A percentile compares a stretch with the other conserved stretches of the same genome.
Conservation (phyloP, 805 yeast genomes). For the Metschnikowia amazonensis region DNA sequence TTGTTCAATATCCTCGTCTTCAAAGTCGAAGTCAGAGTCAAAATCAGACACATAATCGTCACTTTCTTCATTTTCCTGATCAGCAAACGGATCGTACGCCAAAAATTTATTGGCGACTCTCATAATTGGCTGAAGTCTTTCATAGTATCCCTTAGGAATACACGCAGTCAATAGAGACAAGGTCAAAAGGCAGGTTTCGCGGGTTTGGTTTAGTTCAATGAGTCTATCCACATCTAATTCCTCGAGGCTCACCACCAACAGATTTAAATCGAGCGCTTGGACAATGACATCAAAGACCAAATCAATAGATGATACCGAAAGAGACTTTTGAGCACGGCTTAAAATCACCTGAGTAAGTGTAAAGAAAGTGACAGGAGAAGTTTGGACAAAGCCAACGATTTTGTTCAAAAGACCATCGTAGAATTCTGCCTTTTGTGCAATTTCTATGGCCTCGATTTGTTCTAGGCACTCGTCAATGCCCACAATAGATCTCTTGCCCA, state of each 20-base stretch:
- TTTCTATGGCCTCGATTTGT: constrained; percentile 11
- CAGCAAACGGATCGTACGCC: constrained; percentile 29
- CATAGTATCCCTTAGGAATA: constrained; percentile 11
- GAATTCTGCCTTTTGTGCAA: constrained; percentile 6
- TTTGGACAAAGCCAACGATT: neutral
- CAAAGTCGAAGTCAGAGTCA: constrained; percentile 23
- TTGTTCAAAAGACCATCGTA: constrained; percentile 9
- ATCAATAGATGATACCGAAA: constrained; percentile 5
- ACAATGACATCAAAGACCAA: constrained; percentile 6
- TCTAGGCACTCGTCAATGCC: constrained; percentile 35
- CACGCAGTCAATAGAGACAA: constrained; percentile 31
- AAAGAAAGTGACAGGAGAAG: constrained; percentile 6
- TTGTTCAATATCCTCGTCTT: constrained; percentile 42
- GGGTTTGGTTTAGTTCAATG: constrained; percentile 41
- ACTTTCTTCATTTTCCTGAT: constrained; percentile 16
- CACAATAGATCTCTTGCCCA: constrained; percentile 48
- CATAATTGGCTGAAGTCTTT: constrained; percentile 15
- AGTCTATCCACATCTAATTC: constrained; percentile 45
- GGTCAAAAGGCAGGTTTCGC: constrained; percentile 49
- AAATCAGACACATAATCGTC: constrained; percentile 23
- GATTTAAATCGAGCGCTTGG: constrained; percentile 7
- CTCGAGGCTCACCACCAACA: constrained; percentile 18
- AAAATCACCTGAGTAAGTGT: constrained; percentile 14
- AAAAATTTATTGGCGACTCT: constrained; percentile 23
- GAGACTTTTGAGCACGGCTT: constrained; percentile 4